Evolutionary conservation across 164 flowering plant species (phyloP).

Genomic region (Echeveria elegans): DNA sequence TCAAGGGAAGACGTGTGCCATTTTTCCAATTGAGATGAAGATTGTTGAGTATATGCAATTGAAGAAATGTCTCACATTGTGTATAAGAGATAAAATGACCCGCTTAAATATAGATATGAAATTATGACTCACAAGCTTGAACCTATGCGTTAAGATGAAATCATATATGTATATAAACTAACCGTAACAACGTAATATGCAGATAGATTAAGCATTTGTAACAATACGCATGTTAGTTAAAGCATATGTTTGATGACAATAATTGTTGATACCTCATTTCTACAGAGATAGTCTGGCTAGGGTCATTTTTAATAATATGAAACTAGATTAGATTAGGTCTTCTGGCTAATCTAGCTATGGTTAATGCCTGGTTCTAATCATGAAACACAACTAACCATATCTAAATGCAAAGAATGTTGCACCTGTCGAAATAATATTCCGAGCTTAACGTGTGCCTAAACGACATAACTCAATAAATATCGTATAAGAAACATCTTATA

Average conservation of each 20-base stretch:
- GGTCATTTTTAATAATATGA: not conserved
- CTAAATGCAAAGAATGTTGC: not conserved
- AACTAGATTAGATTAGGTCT: not conserved
- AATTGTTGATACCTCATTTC: not conserved
- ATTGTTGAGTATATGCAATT: too few species aligned
- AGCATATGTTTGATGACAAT: not conserved
- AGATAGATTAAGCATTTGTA: too few species aligned
- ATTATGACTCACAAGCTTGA: too few species aligned
- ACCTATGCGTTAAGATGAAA: too few species aligned
- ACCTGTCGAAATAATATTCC: not conserved
- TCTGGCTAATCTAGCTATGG: not conserved
- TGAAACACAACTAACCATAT: not conserved
- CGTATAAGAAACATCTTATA: not conserved
- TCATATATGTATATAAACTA: too few species aligned
- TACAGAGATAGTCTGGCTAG: not conserved
- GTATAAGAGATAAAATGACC: too few species aligned
- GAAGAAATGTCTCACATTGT: too few species aligned
- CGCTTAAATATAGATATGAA: too few species aligned
- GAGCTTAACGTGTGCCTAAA: not conserved
- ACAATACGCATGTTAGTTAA: too few species aligned
- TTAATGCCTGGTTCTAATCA: conserved; percentile 1
- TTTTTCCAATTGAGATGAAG: too few species aligned
- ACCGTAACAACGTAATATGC: too few species aligned
- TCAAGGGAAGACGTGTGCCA: too few species aligned
- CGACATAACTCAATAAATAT: not conserved